Evolutionary conservation across 345 rosid genomes (phyloP).

Genomic region (Trapa bicornis): DNA sequence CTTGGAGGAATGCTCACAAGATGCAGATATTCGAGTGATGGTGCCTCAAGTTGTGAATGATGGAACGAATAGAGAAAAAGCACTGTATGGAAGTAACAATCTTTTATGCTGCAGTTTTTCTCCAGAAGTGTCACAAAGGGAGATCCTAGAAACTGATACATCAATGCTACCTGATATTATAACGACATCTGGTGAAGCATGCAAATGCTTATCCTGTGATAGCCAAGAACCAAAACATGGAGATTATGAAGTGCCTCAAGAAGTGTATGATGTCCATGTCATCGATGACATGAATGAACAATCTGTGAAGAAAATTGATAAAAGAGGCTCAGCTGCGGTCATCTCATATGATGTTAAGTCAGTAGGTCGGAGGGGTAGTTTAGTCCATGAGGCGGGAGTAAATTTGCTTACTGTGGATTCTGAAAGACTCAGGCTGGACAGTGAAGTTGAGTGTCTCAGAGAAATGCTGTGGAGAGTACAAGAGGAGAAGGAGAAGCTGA

Average conservation of each 20-base stretch:
- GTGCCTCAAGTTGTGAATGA: slow-evolving; percentile 10
- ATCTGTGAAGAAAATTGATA: slow-evolving; percentile 4
- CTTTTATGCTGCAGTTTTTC: background rate
- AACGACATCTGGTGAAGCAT: background rate
- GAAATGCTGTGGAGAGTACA: slow-evolving; percentile 33
- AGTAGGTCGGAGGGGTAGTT: slow-evolving; percentile 11
- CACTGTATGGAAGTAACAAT: slow-evolving; percentile 4
- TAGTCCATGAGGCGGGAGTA: slow-evolving; percentile 13
- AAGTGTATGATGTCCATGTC: slow-evolving; percentile 61
- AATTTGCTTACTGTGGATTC: slow-evolving; percentile 23
- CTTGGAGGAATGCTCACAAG: slow-evolving; percentile 8
- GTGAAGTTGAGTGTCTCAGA: slow-evolving; percentile 43
- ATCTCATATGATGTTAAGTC: slow-evolving; percentile 4
- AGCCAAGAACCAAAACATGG: slow-evolving; percentile 15
- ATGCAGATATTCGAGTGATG: slow-evolving; percentile 11
- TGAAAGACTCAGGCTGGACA: slow-evolving; percentile 34
- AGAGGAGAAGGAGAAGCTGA: slow-evolving; percentile 35
- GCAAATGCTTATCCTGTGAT: slow-evolving; percentile 12
- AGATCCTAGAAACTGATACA: background rate
- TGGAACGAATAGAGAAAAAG: slow-evolving; percentile 5
- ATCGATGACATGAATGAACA: slow-evolving; percentile 27
- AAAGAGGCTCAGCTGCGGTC: background rate
- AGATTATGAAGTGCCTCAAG: slow-evolving; percentile 18
- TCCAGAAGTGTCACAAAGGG: background rate
- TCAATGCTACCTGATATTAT: background rate